Conservation (phyloP, 1,284 basidiomycete species). For the Irpex lacteus region DNA sequence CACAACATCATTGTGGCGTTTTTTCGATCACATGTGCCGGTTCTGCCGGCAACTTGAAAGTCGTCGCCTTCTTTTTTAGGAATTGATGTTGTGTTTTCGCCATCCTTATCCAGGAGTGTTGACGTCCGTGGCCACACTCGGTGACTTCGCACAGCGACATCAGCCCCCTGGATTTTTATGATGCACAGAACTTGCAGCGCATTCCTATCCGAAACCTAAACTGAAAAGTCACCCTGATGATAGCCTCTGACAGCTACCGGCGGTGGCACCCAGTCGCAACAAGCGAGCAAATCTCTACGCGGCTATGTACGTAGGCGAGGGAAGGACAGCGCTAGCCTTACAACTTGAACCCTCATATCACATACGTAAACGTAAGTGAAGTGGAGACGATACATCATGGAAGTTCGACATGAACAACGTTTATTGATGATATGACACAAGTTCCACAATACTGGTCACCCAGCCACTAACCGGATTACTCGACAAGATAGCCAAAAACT, state of each 20-base stretch:
- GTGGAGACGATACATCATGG: background rate
- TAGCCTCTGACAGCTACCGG: background rate
- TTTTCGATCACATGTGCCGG: background rate
- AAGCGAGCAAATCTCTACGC: background rate
- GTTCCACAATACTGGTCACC: background rate
- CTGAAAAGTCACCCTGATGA: background rate
- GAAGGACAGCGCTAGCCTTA: background rate
- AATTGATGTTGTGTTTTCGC: background rate
- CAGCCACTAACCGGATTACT: background rate
- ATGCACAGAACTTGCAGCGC: no score
- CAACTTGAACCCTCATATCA: background rate
- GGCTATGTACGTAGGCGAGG: background rate
- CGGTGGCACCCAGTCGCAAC: background rate
- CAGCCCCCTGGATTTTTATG: no score
- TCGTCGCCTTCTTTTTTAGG: background rate
- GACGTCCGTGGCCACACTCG: no score
- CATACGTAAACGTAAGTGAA: background rate
- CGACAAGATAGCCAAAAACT: background rate
- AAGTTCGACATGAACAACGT: background rate
- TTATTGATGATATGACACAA: background rate
- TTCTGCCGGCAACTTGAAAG: background rate
- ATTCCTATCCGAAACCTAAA: background rate
- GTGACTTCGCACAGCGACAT: no score
- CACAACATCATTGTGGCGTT: constrained; percentile 9
- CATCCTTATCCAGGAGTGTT: no score